Base-by-base conservation (phyloP, 164 flowering plant species). In the Macadamia tetraphylla region DNA sequence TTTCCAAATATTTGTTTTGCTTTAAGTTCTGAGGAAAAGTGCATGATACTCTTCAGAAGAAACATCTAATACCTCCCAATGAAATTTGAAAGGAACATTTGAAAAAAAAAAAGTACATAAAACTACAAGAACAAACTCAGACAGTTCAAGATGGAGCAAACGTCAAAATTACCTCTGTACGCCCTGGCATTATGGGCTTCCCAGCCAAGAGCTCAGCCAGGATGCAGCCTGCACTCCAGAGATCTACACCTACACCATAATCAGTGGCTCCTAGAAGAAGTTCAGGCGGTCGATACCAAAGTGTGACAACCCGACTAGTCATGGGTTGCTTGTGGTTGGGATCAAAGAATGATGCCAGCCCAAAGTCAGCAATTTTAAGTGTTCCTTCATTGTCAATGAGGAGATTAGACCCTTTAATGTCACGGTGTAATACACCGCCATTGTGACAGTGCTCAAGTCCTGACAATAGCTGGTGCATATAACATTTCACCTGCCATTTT, bases 161-260 rank as follows among this genome's bases (percentile, higher is more conserved):
- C 43, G 63, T 29, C 2, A 10, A 63, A 23, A 51, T 61, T 77
- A 91, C 97, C 91, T 91, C 97, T 11, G 94, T 91, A 3, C 91
- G 86, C 52, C 97, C 97, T 70, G 97, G 94, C 92, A 91, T 85
- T 71, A 91, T 89, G 63, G 97, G 94, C 79, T 86, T 91, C 66
- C 91, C 97, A 65, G 90, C 90, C 80, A 86, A 80, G 62, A 91
- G 71, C 82, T 91, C 97, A 17, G 93, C 94, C 13, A 91, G 76
- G 76, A 91, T 91, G 75, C 97, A 91, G 30, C 97, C 97, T 52
- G 92, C 90, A 80, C 97, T 89, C 97, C 97, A 91, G n/a, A 91
- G 86, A 77, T 91, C 94, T 46, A 91, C 81, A 68, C 92, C 94
- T n/a, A 89, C 90, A 72, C 87, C 85, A 79, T 91, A 91, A 66